Conservation (phyloP, 169 alveolate genomes). For the Neospora caninum region DNA sequence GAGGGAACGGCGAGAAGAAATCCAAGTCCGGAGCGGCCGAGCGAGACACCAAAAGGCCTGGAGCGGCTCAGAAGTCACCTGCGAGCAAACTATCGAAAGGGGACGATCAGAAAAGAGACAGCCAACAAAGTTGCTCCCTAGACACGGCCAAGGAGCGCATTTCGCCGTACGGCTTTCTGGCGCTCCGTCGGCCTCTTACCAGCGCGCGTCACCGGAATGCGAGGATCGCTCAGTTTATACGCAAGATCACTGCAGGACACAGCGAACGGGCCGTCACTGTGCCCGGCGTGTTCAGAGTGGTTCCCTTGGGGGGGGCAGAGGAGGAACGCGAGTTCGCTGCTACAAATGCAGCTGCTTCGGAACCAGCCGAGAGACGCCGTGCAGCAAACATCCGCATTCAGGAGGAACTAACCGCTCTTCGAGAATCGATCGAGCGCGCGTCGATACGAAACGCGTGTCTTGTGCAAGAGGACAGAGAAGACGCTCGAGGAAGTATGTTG, state of each 20-base stretch:
- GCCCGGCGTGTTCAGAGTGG: neutral
- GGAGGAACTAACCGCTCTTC: neutral
- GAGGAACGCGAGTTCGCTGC: neutral
- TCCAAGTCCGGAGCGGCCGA: neutral
- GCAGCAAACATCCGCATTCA: neutral
- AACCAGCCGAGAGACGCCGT: neutral
- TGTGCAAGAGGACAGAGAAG: neutral
- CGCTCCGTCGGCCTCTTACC: neutral
- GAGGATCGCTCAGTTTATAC: neutral
- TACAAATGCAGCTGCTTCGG: neutral
- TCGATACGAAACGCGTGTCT: neutral
- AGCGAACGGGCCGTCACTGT: slow-evolving; percentile 1
- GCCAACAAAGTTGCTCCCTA: neutral
- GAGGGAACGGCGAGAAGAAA: neutral
- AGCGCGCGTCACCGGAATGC: neutral
- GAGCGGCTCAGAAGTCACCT: slow-evolving; percentile 21
- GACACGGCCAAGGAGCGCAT: neutral
- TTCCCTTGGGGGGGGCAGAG: neutral
- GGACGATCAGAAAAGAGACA: neutral
- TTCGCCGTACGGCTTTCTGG: neutral
- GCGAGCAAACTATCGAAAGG: slow-evolving; percentile 1
- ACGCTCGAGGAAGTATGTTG: neutral
- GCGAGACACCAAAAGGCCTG: neutral
- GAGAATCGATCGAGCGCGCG: neutral
- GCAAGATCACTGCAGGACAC: neutral